Base-by-base conservation (phyloP, 805 yeast species). In the Starmerella potacharoeniae region DNA sequence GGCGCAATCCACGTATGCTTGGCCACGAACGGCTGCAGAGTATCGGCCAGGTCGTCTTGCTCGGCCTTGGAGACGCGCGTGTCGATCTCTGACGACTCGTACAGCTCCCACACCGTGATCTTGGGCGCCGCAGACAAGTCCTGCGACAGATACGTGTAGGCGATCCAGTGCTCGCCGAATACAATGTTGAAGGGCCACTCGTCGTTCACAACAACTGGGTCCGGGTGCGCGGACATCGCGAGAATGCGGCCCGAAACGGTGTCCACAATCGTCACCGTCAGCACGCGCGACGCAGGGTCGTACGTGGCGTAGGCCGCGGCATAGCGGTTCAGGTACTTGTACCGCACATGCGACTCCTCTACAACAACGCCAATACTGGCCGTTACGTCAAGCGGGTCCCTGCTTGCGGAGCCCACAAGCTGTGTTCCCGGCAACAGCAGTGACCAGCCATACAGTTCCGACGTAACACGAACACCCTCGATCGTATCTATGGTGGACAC, bases 121-220 rank as follows among this genome's bases (percentile, higher is more conserved):
- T 82, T 77, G 50, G 78, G 77, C 35, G 77, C 77, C 3, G 79
- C 75, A 22, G 73, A 66, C 10, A 83, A 82, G 16, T 58, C 60
- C 5, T 46, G 54, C 54, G 82, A 76, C 64, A 75, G 78, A 62
- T 80, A 83, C 0, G 90, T 73, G 64, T 85, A 83, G 10, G 86
- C 75, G 16, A 88, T 72, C 86, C 93, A 91, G 69, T 90, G 81
- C 65, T 91, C 97, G 49, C 88, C 93, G 67, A 81, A 77, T 0
- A 81, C 73, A 31, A 87, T 62, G 28, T 75, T 70, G 33, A 87
- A 66, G 9, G 73, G 69, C 9, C 68, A 68, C 10, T 73, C 73
- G 4, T 75, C 65, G 51, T 71, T 74, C 9, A 74, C 64, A 30
- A 72, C 73, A 6, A 73, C 75, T 4, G 69, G 65, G 28, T 68